Evolutionary conservation across 495 filamentous ascomycete species (phyloP), one percentile per base, ranked within the genome.

Genomic region (Collariella sp.): DNA sequence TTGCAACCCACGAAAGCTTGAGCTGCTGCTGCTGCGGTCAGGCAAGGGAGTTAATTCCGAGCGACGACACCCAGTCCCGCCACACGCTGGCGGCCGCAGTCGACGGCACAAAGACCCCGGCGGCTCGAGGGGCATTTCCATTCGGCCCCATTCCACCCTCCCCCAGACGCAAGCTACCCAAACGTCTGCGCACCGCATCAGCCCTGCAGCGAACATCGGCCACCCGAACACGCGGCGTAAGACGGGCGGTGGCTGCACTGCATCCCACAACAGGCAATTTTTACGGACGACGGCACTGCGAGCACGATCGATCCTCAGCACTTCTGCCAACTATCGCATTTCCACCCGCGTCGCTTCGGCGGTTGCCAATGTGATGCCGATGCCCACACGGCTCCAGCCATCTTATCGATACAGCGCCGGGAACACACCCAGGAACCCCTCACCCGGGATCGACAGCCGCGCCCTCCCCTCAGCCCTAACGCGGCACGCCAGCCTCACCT

Each of bases 381-480:
- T 48, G 46, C 26, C 39, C 54, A 24, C 50, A 45, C 57, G 38
- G 39, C 50, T 35, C 31, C 48, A 36, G 15, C 23, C 13, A 42
- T 36, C 57, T 63, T 63, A 67, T 67, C 64, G 60, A 65, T 59
- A 65, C 60, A 57, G 54, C 46, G 38, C 45, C 55, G 44, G 38
- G 52, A 47, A 53, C 40, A 54, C 45, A 13, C 34, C 46, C 53
- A 34, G 35, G 48, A 52, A 52, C 58, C 57, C 62, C 62, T 58
- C 58, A 62, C 43, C 58, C 53, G 54, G 46, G 34, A 50, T 46
- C 38, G 49, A 31, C 46, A 12, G 18, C 36, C 46, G 9, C 38
- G 3, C 18, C 48, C 33, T 47, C 40, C 48, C 12, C 39, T 45
- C 60, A 61, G 31, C 56, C 55, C 44, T 34, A 43, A 52, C 54